phyloP scores from a whole-genome alignment of 805 yeast genomes.

The Pichia deserticola region DNA sequence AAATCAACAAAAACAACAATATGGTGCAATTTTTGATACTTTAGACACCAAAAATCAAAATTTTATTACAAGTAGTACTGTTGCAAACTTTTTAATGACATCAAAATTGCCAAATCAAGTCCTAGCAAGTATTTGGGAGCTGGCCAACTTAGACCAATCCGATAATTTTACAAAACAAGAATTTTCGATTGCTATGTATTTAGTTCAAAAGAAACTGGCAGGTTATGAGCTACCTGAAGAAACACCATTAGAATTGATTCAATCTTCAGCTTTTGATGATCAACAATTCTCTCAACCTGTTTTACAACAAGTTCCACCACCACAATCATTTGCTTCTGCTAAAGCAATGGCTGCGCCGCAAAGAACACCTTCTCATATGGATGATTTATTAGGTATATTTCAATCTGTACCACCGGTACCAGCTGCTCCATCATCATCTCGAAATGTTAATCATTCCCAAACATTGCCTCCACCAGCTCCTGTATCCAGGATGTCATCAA shows the following conservation, averaged over 20 bases:
- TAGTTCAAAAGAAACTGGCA: conserved; percentile 75
- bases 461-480: conserved; percentile 27
- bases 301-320: conserved; percentile 7
- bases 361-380: conserved; percentile 37
- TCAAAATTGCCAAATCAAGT: conserved; percentile 80
- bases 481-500: conserved; percentile 21
- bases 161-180: conserved; percentile 77
- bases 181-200: conserved; percentile 88
- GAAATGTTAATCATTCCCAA: conserved; percentile 16
- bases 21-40: conserved; percentile 69
- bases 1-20: conserved; percentile 64
- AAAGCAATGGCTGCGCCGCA: conserved; percentile 15
- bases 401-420: conserved; percentile 32
- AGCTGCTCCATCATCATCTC: conserved; percentile 14
- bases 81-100: conserved; percentile 82
- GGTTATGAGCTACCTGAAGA: conserved; percentile 73
- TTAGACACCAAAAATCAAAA: conserved; percentile 65
- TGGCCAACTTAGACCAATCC: conserved; percentile 80
- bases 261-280: conserved; percentile 25
- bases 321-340: conserved; percentile 12
- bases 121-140: conserved; percentile 89
- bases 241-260: conserved; percentile 56
- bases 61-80: conserved; percentile 62
- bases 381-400: conserved; percentile 59
- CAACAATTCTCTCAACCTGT: background rate